A percentile compares a stretch with the other conserved stretches of the same genome.
Evolutionary conservation across 768 basidiomycete species (phyloP).

Genomic region (Phanerodontia chrysosporium): DNA sequence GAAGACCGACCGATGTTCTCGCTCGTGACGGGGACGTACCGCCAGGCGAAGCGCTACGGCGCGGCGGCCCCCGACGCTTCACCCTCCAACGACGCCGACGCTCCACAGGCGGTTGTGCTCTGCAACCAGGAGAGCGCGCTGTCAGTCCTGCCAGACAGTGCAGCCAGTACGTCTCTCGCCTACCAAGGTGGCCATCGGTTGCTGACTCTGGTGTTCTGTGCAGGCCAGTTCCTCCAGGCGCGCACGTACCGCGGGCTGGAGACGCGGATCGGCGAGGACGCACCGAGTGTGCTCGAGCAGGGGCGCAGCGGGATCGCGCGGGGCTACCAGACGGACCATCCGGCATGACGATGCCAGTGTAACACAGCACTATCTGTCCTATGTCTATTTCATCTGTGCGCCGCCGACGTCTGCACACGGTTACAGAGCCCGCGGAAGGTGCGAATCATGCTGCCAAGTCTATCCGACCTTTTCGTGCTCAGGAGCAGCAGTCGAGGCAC

Average conservation of each 20-base stretch:
- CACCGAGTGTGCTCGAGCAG: slow-evolving; percentile 79
- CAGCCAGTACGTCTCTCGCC: slow-evolving; percentile 49
- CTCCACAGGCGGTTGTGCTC: slow-evolving; percentile 45
- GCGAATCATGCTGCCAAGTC: too few species aligned
- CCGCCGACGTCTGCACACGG: too few species aligned
- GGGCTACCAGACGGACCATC: slow-evolving; percentile 64
- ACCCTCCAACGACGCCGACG: background rate
- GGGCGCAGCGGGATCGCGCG: slow-evolving; percentile 87
- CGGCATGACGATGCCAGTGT: too few species aligned
- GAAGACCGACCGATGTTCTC: slow-evolving; percentile 80
- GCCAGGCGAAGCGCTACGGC: slow-evolving; percentile 70
- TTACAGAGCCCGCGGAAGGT: too few species aligned
- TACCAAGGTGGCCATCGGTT: background rate
- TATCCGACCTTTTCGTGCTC: too few species aligned
- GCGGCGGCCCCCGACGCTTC: slow-evolving; percentile 15
- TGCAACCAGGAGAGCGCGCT: slow-evolving; percentile 64
- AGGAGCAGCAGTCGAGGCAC: too few species aligned
- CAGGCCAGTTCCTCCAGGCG: slow-evolving; percentile 67
- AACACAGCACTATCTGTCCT: too few species aligned
- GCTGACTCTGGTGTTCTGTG: background rate
- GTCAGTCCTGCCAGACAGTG: slow-evolving; percentile 54
- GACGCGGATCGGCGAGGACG: slow-evolving; percentile 68
- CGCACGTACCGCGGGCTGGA: slow-evolving; percentile 84
- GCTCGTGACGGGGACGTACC: slow-evolving; percentile 79
- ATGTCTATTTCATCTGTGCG: too few species aligned